Conservation (phyloP, 257 asterid genomes). For the Ilex asprella region DNA sequence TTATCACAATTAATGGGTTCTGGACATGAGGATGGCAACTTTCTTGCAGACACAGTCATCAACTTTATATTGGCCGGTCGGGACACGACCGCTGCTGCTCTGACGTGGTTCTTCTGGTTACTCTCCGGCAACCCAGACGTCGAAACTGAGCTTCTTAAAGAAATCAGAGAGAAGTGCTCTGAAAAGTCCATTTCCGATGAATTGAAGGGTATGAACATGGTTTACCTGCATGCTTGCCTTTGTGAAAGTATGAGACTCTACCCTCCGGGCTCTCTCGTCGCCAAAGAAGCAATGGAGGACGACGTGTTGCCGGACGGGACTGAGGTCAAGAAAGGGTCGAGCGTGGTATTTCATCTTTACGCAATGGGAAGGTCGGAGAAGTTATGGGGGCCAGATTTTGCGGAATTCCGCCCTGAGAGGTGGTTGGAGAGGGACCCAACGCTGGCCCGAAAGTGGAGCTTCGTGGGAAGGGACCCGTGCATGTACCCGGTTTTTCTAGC, state of each 20-base stretch:
- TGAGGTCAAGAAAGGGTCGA: background rate
- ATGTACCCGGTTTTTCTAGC: slow-evolving; percentile 15
- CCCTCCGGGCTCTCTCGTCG: slow-evolving; percentile 8
- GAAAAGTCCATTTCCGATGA: background rate
- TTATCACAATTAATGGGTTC: slow-evolving; percentile 7
- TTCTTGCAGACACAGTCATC: slow-evolving; percentile 6
- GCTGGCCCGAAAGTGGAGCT: background rate
- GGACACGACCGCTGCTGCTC: slow-evolving; percentile 17
- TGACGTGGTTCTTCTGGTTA: slow-evolving; percentile 18
- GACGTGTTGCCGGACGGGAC: slow-evolving; percentile 17
- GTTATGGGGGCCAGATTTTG: slow-evolving; percentile 13
- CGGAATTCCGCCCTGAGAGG: slow-evolving; percentile 4
- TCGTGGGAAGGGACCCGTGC: slow-evolving; percentile 3
- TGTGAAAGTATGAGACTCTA: slow-evolving; percentile 18
- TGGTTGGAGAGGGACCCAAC: slow-evolving; percentile 10
- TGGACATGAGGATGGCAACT: background rate
- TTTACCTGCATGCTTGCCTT: slow-evolving; percentile 12
- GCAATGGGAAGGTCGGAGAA: slow-evolving; percentile 19
- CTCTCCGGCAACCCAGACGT: slow-evolving; percentile 6
- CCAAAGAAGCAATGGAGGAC: slow-evolving; percentile 4
- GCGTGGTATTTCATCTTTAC: slow-evolving; percentile 7
- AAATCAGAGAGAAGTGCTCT: background rate
- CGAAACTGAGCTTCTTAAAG: slow-evolving; percentile 3
- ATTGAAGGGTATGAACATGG: background rate
- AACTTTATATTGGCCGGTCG: slow-evolving; percentile 4